Evolutionary conservation across 2,329 filamentous ascomycete species (phyloP).

Genomic region (Aschersonia sp.): DNA sequence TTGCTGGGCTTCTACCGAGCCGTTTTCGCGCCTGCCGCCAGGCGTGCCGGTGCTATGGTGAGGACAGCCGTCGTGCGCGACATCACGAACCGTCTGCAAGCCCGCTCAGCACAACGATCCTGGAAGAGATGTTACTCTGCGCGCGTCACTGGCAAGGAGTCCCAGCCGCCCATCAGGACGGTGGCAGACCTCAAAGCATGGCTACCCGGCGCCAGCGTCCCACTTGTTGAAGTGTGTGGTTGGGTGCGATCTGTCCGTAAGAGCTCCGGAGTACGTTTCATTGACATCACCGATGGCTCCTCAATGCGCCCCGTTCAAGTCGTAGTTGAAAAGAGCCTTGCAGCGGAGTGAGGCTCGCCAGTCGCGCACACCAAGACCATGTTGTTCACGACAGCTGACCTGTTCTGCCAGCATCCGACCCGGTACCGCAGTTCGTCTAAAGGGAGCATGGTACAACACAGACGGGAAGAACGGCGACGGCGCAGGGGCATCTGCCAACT

Average conservation of each 20-base stretch:
- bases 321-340: constrained; percentile 57
- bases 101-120: not conserved
- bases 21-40: not conserved
- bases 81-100: not conserved
- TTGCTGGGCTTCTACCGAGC: not conserved
- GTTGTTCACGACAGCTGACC: not conserved
- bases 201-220: constrained; percentile 26
- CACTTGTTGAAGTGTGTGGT: constrained; percentile 53
- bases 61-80: constrained; percentile 1
- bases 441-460: constrained; percentile 52
- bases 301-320: constrained; percentile 68
- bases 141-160: constrained; percentile 10
- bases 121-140: constrained; percentile 18
- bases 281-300: constrained; percentile 77
- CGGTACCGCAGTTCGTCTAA: constrained; percentile 65
- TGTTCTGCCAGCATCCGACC: constrained; percentile 51
- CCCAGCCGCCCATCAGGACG: constrained; percentile 22
- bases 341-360: constrained; percentile 47
- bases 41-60: not conserved
- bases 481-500: not conserved
- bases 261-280: constrained; percentile 74
- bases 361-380: constrained; percentile 10
- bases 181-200: constrained; percentile 43
- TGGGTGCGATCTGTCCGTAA: constrained; percentile 74
- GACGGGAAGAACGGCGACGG: constrained; percentile 1